Percentiles rank a stretch among this genome's conserved stretches.
Evolutionary conservation across 2,329 filamentous ascomycete genomes (phyloP).

Genomic region (Arthrobotrys iridis): DNA sequence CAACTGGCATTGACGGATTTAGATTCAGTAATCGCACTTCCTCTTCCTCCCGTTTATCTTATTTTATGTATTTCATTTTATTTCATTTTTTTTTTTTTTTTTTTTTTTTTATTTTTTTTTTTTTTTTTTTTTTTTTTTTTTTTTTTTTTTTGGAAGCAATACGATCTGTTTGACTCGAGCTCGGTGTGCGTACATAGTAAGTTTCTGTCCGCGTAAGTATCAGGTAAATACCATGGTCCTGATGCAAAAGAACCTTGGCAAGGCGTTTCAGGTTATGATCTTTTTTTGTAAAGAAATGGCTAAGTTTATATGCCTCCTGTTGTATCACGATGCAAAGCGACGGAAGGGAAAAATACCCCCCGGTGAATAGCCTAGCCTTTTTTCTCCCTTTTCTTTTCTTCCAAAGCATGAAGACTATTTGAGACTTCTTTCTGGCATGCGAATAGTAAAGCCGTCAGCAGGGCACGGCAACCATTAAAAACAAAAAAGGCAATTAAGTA

Average conservation of each 20-base stretch:
- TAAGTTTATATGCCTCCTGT: conserved; percentile 20
- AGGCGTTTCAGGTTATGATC: conserved; percentile 32
- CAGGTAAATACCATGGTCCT: conserved; percentile 18
- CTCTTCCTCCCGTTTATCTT: neutral
- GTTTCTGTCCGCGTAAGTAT: no score
- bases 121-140: no score
- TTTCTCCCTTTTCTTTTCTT: no score
- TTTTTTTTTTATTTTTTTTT: neutral
- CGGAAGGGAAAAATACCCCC: neutral
- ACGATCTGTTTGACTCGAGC: no score
- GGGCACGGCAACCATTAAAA: neutral
- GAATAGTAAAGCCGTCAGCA: neutral
- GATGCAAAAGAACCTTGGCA: conserved; percentile 20
- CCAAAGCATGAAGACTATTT: no score
- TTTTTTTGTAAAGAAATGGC: conserved; percentile 3
- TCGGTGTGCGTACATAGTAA: no score
- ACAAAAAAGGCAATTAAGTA: conserved; percentile 7
- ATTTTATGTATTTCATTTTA: neutral
- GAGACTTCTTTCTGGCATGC: no score
- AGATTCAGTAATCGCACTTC: neutral
- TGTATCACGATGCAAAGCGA: neutral
- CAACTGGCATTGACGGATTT: neutral
- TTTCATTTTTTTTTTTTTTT: neutral
- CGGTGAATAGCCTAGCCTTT: no score
- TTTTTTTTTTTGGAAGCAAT: no score